phyloP scores from a whole-genome alignment of 2,329 filamentous ascomycete genomes.

The Sporothrix phasma region DNA sequence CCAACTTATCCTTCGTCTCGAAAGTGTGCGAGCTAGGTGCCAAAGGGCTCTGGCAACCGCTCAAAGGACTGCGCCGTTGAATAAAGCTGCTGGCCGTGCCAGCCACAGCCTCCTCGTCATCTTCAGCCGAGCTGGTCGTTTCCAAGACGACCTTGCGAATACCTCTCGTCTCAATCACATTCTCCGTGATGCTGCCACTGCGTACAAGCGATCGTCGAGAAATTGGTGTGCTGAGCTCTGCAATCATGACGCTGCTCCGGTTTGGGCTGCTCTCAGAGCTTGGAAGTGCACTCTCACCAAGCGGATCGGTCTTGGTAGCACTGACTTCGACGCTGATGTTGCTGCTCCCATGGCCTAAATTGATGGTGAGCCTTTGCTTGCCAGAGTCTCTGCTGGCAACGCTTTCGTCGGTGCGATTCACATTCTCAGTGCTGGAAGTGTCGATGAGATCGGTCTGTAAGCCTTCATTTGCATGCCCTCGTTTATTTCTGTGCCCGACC shows the following conservation, averaged over 20 bases:
- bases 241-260: conserved; percentile 1
- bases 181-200: conserved; percentile 71
- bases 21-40: background rate
- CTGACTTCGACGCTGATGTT: background rate
- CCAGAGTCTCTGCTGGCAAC: background rate
- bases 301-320: background rate
- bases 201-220: conserved; percentile 39
- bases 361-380: background rate
- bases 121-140: conserved; percentile 28
- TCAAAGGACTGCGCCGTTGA: background rate
- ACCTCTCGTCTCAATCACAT: conserved; percentile 62
- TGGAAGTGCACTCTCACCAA: background rate
- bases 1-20: conserved; percentile 13
- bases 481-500: background rate
- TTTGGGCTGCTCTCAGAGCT: conserved; percentile 18
- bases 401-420: background rate
- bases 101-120: conserved; percentile 25
- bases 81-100: background rate
- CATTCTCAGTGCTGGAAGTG: background rate
- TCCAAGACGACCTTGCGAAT: conserved; percentile 63
- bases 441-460: background rate
- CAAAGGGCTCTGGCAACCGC: conserved; percentile 2
- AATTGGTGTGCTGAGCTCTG: conserved; percentile 16
- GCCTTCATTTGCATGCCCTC: background rate
- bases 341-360: background rate